These are phyloP conservation scores for Citrullus amarus DNA, from an alignment of 306 rosid species.

Conservation along the genomic window DNA sequence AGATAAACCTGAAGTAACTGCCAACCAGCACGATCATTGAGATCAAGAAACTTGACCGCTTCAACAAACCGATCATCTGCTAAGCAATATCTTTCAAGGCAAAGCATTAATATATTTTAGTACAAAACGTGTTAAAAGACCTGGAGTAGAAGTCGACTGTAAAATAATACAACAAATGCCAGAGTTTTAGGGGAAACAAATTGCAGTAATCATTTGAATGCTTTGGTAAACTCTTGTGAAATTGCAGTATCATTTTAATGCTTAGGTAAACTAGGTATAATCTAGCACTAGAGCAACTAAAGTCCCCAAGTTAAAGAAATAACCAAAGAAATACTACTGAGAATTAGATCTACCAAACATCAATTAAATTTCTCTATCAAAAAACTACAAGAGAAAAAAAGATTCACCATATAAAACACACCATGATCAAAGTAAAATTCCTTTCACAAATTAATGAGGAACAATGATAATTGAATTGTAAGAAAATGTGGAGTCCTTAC, in stretches of 20 bases:
- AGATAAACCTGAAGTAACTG: constrained; percentile 73
- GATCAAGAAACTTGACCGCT: constrained; percentile 68
- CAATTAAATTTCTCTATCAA: no score
- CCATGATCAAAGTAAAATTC: not conserved
- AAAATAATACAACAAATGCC: not conserved
- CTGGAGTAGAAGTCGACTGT: not conserved
- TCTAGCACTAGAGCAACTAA: not conserved
- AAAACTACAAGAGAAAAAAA: no score
- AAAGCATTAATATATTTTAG: not conserved
- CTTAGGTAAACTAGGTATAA: not conserved
- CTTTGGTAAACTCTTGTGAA: not conserved
- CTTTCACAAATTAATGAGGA: not conserved
- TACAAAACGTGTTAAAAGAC: not conserved
- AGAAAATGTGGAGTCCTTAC: constrained; percentile 34
- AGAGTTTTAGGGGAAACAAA: not conserved
- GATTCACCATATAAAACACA: not conserved
- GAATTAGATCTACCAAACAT: no score
- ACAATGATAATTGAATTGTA: not conserved
- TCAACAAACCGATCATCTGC: constrained; percentile 60
- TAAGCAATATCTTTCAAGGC: constrained; percentile 52
- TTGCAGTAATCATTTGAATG: not conserved
- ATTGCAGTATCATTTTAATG: not conserved
- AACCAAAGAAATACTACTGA: not conserved
- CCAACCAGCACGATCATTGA: constrained; percentile 87
- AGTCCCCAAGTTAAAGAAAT: not conserved